Evolutionary conservation across 1,284 basidiomycete species (phyloP), one percentile per base, ranked within the genome.

Genomic region (Irpex sp.): DNA sequence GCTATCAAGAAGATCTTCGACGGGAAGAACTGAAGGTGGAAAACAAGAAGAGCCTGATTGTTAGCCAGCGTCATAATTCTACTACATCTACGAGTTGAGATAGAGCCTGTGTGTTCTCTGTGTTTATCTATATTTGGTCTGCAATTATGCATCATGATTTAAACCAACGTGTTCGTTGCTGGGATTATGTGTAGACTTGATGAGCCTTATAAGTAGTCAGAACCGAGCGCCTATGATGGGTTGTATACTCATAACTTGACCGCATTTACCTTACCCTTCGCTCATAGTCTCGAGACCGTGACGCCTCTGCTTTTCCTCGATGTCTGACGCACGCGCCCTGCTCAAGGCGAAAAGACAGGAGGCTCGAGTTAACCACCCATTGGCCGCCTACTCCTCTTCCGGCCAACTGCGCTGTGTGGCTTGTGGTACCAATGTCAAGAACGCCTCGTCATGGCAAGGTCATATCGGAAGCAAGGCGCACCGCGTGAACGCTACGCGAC

Each of bases 391-490:
- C 71, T 84, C 77, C 7, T 66, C 82, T 5, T 74, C 76, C 17
- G 88, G 88, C 36, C 85, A 89, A 69, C 80, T 94, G 33, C 83
- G 85, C 64, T 94, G 92, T 68, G 70, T 78, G 1, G 83, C 86
- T 36, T 94, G 92, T 71, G 80, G 80, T 1, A 79, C 77, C 9
- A 66, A 77, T 31, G 79, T 94, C 63, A 94, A 93, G 70, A 83
- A 90, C 68, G 82, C 89, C 3, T 84, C 87, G 19, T 86, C 89
- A n/a, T 94, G 92, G 92, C 86, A 92, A 63, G 90, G 91, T 13
- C 91, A 93, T 73, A 72, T 93, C n/a, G 90, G 88, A 8, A 91
- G 86, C 77, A 94, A 92, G 76, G 76, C 75, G 2, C 92, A 92
- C 72, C 85, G 88, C 57, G 86, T 79, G 43, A 87, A 83, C 68